Evolutionary conservation across 2,329 filamentous ascomycete genomes (phyloP).

Genomic region (Thyridium curvatum): DNA sequence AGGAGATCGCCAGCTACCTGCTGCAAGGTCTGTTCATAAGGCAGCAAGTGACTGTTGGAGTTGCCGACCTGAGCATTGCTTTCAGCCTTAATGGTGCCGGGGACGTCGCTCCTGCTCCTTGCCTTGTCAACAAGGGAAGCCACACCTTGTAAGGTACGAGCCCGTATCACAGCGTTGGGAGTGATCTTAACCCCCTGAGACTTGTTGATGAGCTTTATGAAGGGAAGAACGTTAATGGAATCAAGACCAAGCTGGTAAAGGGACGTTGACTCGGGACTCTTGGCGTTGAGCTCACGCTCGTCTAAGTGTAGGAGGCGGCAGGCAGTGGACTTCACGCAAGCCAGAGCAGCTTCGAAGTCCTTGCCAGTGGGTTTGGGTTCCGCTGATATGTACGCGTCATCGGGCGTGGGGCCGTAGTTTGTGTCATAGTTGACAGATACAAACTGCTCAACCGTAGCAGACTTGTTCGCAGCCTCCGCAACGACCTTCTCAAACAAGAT

Average conservation of each 20-base stretch:
- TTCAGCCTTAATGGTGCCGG: too few species aligned
- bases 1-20: conserved; percentile 11
- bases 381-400: too few species aligned
- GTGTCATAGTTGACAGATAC: conserved; percentile 3
- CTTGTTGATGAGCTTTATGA: conserved; percentile 10
- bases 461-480: conserved; percentile 1
- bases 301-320: conserved; percentile 7
- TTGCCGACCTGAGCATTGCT: background rate
- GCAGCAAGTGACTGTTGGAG: background rate
- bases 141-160: conserved; percentile 13
- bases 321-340: conserved; percentile 1
- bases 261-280: conserved; percentile 4
- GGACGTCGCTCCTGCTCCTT: background rate
- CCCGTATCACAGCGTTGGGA: conserved; percentile 12
- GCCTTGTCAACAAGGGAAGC: conserved; percentile 9
- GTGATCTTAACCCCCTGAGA: conserved; percentile 8
- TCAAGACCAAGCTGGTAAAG: conserved; percentile 14
- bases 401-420: background rate
- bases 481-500: conserved; percentile 10
- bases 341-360: background rate
- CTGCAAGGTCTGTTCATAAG: conserved; percentile 8
- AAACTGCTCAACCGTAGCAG: conserved; percentile 6
- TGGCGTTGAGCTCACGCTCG: conserved; percentile 4
- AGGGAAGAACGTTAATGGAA: conserved; percentile 13
- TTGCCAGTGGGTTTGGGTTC: too few species aligned